Evolutionary conservation across 2,329 filamentous ascomycete species (phyloP).

Genomic region (Colletotrichum limetticola): DNA sequence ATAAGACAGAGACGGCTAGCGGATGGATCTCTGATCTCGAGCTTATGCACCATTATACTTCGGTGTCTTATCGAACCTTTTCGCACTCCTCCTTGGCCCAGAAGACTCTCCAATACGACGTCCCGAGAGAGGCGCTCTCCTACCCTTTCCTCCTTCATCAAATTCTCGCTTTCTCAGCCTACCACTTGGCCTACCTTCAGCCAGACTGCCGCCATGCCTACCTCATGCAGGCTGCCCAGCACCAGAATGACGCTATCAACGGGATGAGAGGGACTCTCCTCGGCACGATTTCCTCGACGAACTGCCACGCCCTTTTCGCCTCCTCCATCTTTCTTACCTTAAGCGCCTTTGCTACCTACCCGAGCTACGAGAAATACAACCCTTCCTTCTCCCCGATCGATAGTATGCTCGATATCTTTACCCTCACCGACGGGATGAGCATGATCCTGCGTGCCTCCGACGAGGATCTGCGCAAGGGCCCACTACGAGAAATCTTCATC

Average conservation of each 20-base stretch:
- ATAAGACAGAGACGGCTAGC: slow-evolving; percentile 36
- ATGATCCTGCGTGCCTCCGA: slow-evolving; percentile 43
- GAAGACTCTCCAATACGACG: slow-evolving; percentile 40
- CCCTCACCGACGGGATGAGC: slow-evolving; percentile 45
- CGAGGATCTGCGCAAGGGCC: slow-evolving; percentile 37
- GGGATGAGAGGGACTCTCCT: slow-evolving; percentile 43
- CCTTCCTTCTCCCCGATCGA: slow-evolving; percentile 40
- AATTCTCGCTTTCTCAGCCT: slow-evolving; percentile 45
- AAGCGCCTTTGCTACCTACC: slow-evolving; percentile 45
- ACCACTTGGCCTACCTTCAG: slow-evolving; percentile 43
- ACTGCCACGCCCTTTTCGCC: slow-evolving; percentile 47
- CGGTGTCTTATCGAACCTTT: slow-evolving; percentile 42
- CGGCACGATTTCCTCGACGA: slow-evolving; percentile 40
- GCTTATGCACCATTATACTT: slow-evolving; percentile 49
- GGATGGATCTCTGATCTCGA: slow-evolving; percentile 49
- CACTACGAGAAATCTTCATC: slow-evolving; percentile 38
- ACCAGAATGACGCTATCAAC: slow-evolving; percentile 46
- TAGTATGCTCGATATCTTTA: slow-evolving; percentile 47
- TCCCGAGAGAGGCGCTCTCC: slow-evolving; percentile 42
- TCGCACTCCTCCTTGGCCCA: slow-evolving; percentile 38
- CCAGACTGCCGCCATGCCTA: slow-evolving; percentile 41
- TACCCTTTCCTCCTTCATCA: slow-evolving; percentile 45
- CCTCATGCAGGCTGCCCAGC: slow-evolving; percentile 44
- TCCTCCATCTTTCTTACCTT: slow-evolving; percentile 47
- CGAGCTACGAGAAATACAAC: slow-evolving; percentile 33